Evolutionary conservation across 2,329 filamentous ascomycete species (phyloP).

Genomic region (Penicillium sp.): DNA sequence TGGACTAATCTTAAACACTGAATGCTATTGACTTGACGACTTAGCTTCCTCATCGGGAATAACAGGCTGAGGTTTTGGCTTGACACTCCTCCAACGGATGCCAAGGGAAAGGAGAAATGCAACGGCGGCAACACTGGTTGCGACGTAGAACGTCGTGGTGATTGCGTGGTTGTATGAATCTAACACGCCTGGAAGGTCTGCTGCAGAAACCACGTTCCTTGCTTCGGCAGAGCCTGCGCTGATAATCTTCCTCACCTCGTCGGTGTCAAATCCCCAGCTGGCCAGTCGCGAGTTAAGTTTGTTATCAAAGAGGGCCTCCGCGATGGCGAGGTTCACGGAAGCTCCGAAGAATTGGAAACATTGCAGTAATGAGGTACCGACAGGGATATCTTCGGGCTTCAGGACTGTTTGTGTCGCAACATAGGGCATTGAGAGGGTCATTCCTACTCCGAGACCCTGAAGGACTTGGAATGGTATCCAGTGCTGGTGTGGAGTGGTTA

Average conservation of each 20-base stretch:
- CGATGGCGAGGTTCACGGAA: neutral
- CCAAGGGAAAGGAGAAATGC: neutral
- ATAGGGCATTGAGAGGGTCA: conserved; percentile 13
- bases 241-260: neutral
- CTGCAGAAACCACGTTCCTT: neutral
- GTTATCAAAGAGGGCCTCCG: neutral
- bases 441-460: conserved; percentile 12
- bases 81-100: neutral
- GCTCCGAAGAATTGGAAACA: neutral
- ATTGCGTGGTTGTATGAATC: neutral
- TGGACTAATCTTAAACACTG: neutral
- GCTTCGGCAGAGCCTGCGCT: neutral
- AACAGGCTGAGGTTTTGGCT: neutral
- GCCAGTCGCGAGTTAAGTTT: neutral
- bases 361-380: neutral
- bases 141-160: neutral
- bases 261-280: neutral
- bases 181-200: neutral
- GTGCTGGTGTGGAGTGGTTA: neutral
- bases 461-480: conserved; percentile 15
- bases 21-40: neutral
- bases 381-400: neutral
- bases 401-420: conserved; percentile 1
- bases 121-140: neutral
- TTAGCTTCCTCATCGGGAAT: neutral